A percentile compares a stretch with the other conserved stretches of the same genome.
Evolutionary conservation across 352 stramenopile genomes (phyloP).

Genomic region (Pythium insidiosum): DNA sequence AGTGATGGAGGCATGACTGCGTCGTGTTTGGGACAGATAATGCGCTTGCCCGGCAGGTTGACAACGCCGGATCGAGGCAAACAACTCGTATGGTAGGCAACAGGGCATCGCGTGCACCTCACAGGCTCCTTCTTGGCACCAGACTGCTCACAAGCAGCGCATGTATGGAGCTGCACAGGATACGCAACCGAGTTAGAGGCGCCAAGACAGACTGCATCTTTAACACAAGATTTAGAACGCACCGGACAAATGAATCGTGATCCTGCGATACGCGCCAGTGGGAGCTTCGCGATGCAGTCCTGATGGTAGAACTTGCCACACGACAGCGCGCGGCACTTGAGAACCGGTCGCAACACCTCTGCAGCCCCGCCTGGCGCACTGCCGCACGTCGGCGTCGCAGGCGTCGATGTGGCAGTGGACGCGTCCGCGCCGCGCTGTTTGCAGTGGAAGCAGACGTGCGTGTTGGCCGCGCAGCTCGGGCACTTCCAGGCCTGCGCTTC

Average conservation of each 20-base stretch:
- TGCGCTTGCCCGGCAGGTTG: constrained; percentile 60
- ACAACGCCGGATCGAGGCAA: constrained; percentile 40
- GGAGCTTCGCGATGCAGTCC: constrained; percentile 71
- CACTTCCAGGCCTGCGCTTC: constrained; percentile 39
- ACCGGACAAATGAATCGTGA: constrained; percentile 81
- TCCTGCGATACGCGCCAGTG: constrained; percentile 65
- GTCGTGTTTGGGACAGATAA: constrained; percentile 64
- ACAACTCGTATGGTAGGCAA: constrained; percentile 77
- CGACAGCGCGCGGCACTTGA: constrained; percentile 73
- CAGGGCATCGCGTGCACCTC: constrained; percentile 68
- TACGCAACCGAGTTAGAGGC: too few species aligned
- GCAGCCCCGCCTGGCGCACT: background rate
- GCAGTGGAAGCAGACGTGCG: constrained; percentile 79
- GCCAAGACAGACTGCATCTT: too few species aligned
- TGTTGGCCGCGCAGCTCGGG: constrained; percentile 36
- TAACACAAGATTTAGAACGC: too few species aligned
- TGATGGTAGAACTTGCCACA: constrained; percentile 85
- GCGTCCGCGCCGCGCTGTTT: constrained; percentile 36
- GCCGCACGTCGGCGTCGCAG: background rate
- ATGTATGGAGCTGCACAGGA: constrained; percentile 84
- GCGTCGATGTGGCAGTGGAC: constrained; percentile 2
- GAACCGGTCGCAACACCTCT: constrained; percentile 21
- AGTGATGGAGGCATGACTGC: background rate
- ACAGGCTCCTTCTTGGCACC: constrained; percentile 74
- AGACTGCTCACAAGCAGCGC: constrained; percentile 62